Evolutionary conservation across 2,329 filamentous ascomycete genomes (phyloP).

Genomic region (Alternaria panax): DNA sequence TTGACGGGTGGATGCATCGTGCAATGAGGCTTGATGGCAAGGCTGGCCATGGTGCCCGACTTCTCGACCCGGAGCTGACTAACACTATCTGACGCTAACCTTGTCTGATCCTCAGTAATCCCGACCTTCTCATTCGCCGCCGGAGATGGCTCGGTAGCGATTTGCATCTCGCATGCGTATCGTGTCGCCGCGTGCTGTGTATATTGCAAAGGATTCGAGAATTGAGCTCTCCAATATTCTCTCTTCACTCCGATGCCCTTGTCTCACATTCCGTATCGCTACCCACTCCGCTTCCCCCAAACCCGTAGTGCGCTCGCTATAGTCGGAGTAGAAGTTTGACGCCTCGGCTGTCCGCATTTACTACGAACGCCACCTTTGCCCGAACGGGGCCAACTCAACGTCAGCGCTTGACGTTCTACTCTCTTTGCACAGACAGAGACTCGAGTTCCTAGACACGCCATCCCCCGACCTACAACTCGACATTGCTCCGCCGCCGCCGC

Average conservation of each 20-base stretch:
- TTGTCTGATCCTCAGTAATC: constrained; percentile 17
- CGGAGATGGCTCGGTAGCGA: constrained; percentile 17
- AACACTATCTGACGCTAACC: constrained; percentile 5
- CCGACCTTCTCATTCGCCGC: constrained; percentile 12
- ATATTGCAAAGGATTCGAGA: neutral
- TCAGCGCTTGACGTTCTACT: constrained; percentile 3
- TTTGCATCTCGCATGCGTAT: constrained; percentile 7
- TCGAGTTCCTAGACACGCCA: neutral
- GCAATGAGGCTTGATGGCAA: neutral
- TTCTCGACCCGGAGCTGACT: neutral
- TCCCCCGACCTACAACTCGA: neutral
- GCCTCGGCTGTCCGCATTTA: constrained; percentile 18
- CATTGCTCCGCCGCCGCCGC: constrained; percentile 8
- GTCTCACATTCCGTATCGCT: neutral
- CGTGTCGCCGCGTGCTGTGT: constrained; percentile 5
- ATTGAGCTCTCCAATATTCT: neutral
- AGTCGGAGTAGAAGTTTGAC: constrained; percentile 9
- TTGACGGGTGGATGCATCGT: neutral
- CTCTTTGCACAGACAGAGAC: neutral
- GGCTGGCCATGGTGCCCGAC: neutral
- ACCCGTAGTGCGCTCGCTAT: neutral
- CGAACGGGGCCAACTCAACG: neutral
- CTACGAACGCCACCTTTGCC: constrained; percentile 18
- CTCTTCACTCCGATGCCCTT: neutral
- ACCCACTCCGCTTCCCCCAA: neutral